A percentile compares a stretch with the other conserved stretches of the same genome.
Evolutionary conservation across 495 filamentous ascomycete species (phyloP).

Genomic region (Pyronema omphalodes): DNA sequence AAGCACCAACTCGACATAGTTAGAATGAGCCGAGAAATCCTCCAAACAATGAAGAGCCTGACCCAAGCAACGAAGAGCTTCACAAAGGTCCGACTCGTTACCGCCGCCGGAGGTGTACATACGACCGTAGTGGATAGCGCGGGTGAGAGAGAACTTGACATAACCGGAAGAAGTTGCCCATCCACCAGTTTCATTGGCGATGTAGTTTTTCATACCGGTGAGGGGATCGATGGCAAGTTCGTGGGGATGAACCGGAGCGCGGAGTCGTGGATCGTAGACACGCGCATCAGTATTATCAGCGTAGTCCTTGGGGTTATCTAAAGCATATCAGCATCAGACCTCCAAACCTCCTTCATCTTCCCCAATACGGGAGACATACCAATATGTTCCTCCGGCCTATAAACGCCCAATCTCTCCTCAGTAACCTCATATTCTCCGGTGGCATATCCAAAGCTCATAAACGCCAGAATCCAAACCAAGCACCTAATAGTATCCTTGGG

Average conservation of each 20-base stretch:
- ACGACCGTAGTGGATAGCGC: constrained; percentile 78
- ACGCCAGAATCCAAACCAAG: constrained; percentile 76
- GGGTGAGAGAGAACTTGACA: constrained; percentile 61
- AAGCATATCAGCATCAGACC: neutral
- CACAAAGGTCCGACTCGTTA: constrained; percentile 69
- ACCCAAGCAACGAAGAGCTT: constrained; percentile 73
- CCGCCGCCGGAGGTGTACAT: constrained; percentile 66
- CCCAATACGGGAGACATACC: constrained; percentile 31
- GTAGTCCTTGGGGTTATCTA: constrained; percentile 71
- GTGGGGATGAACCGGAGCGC: constrained; percentile 49
- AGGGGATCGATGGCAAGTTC: constrained; percentile 69
- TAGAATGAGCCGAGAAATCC: constrained; percentile 89
- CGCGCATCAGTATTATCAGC: constrained; percentile 77
- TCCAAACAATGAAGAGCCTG: constrained; percentile 88
- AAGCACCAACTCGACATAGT: constrained; percentile 76
- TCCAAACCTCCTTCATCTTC: neutral
- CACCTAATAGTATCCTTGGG: constrained; percentile 82
- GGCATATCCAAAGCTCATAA: constrained; percentile 90
- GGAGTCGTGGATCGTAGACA: constrained; percentile 63
- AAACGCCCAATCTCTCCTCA: constrained; percentile 71
- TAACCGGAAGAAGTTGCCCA: constrained; percentile 76
- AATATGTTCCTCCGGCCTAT: constrained; percentile 91
- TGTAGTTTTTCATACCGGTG: constrained; percentile 98
- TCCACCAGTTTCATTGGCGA: constrained; percentile 65
- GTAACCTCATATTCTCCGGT: constrained; percentile 95